Percentiles rank a stretch among this genome's conserved stretches.
Conservation (phyloP, 2,329 filamentous ascomycete genomes). For the Botrytis porri region DNA sequence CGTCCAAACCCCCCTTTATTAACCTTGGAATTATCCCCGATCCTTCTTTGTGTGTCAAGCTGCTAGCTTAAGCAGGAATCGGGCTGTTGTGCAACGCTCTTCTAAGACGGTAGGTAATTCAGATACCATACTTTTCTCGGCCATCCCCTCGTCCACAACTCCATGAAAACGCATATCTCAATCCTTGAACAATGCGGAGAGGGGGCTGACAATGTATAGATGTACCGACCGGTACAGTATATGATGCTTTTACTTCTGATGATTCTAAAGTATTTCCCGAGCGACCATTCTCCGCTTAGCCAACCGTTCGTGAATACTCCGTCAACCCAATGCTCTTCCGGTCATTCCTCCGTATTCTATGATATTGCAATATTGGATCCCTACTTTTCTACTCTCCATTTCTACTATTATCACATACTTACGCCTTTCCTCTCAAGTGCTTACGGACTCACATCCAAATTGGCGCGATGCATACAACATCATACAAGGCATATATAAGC, state of each 20-base stretch:
- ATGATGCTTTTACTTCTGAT: background rate
- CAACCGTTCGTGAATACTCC: slow-evolving; percentile 1
- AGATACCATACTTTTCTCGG: background rate
- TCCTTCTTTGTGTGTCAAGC: background rate
- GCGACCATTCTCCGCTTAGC: background rate
- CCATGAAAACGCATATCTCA: background rate
- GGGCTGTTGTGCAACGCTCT: slow-evolving; percentile 7
- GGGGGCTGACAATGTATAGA: background rate
- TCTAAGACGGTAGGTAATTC: slow-evolving; percentile 12
- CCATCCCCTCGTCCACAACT: background rate
- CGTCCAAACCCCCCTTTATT: background rate
- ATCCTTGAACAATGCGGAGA: slow-evolving; percentile 17
- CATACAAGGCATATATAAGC: background rate
- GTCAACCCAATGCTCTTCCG: background rate
- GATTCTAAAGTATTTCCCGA: background rate
- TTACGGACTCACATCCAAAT: background rate
- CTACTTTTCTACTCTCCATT: background rate
- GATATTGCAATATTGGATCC: background rate
- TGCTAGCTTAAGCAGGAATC: slow-evolving; percentile 2
- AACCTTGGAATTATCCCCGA: background rate
- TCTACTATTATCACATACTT: background rate
- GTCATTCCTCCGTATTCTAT: background rate
- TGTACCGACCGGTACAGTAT: background rate
- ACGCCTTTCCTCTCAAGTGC: slow-evolving; percentile 1
- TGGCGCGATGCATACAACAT: slow-evolving; percentile 12